Conservation (phyloP, 2,329 filamentous ascomycete genomes). For the Aspergillus neoniger region DNA sequence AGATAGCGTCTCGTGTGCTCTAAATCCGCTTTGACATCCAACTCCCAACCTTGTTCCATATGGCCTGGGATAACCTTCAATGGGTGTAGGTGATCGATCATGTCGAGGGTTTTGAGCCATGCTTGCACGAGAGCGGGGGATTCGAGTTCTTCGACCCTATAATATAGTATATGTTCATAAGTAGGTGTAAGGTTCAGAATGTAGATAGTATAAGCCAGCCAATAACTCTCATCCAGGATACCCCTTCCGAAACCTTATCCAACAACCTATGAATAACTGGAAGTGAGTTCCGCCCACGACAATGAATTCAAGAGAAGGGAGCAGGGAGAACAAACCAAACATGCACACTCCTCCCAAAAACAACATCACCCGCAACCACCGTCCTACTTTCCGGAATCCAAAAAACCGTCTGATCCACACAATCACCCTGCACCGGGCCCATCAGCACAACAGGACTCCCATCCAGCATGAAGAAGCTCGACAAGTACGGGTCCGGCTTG, state of each 20-base stretch:
- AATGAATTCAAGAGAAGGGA: neutral
- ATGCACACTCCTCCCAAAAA: constrained; percentile 37
- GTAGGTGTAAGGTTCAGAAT: no score
- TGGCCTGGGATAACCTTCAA: constrained; percentile 32
- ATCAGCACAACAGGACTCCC: constrained; percentile 32
- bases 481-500: constrained; percentile 30
- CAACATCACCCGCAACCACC: constrained; percentile 31
- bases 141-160: constrained; percentile 36
- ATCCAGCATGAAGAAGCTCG: constrained; percentile 32
- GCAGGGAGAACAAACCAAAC: constrained; percentile 23
- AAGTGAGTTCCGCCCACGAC: no score
- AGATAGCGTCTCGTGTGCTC: constrained; percentile 34
- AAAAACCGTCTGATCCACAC: constrained; percentile 33
- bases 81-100: constrained; percentile 32
- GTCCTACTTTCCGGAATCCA: constrained; percentile 32
- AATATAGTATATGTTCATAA: neutral
- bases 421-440: constrained; percentile 36
- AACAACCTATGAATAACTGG: no score
- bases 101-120: constrained; percentile 27
- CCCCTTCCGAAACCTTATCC: no score
- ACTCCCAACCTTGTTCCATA: constrained; percentile 31
- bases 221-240: no score
- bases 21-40: constrained; percentile 30
- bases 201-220: no score
- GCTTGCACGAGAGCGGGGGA: constrained; percentile 29